Conservation (phyloP, 768 basidiomycete genomes). For the Mycena chlorophos region DNA sequence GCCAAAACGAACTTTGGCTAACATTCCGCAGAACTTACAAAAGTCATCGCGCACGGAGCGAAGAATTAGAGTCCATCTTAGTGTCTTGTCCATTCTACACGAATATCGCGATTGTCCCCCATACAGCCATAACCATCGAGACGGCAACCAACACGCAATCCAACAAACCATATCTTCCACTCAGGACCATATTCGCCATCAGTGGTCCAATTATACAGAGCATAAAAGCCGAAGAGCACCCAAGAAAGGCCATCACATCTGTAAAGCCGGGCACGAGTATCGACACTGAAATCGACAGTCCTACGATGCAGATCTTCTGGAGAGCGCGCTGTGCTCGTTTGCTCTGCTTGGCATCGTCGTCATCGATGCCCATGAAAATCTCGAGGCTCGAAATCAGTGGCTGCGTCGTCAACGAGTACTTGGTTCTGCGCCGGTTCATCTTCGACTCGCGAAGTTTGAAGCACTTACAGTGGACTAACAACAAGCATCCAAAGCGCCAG, state of each 20-base stretch:
- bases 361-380: slow-evolving; percentile 64
- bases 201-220: slow-evolving; percentile 80
- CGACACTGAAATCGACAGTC: slow-evolving; percentile 65
- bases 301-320: slow-evolving; percentile 60
- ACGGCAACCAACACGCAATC: slow-evolving; percentile 57
- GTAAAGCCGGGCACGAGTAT: slow-evolving; percentile 80
- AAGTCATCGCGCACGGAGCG: slow-evolving; percentile 72
- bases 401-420: slow-evolving; percentile 82
- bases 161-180: slow-evolving; percentile 45
- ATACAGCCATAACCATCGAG: slow-evolving; percentile 66
- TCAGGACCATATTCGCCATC: slow-evolving; percentile 63
- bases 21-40: slow-evolving; percentile 59
- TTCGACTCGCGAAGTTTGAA: neutral
- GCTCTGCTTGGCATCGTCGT: slow-evolving; percentile 27
- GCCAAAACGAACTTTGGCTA: slow-evolving; percentile 6
- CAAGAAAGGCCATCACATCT: slow-evolving; percentile 85
- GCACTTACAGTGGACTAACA: slow-evolving; percentile 65
- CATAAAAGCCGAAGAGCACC: slow-evolving; percentile 81
- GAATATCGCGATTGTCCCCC: slow-evolving; percentile 76
- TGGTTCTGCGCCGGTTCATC: slow-evolving; percentile 56
- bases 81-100: slow-evolving; percentile 27
- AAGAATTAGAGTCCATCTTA: slow-evolving; percentile 14
- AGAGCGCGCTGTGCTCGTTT: slow-evolving; percentile 46
- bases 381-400: slow-evolving; percentile 88
- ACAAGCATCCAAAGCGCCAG: slow-evolving; percentile 87